These are phyloP conservation scores for Boletus patriciae DNA, from an alignment of 768 basidiomycete species.

Conservation along the genomic window DNA sequence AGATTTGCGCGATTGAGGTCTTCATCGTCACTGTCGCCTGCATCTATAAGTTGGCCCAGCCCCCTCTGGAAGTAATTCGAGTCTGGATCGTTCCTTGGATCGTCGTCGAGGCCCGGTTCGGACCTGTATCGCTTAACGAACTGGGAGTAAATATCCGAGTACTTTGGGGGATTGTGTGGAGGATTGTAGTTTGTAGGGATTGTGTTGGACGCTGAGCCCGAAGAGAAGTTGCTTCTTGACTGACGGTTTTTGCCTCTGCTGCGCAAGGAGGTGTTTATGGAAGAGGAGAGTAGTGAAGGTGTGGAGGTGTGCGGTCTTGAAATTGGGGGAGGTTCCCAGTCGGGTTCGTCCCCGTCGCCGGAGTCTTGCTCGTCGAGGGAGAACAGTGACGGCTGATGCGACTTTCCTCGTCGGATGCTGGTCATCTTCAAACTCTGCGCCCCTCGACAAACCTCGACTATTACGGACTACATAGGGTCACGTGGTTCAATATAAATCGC, in stretches of 20 bases:
- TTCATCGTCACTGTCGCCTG: slow-evolving; percentile 77
- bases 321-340: slow-evolving; percentile 43
- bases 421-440: slow-evolving; percentile 14
- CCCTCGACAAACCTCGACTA: background rate
- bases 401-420: slow-evolving; percentile 25
- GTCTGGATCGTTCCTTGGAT: slow-evolving; percentile 79
- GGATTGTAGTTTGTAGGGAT: slow-evolving; percentile 32
- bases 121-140: slow-evolving; percentile 77
- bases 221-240: slow-evolving; percentile 31
- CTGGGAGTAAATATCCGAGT: slow-evolving; percentile 73
- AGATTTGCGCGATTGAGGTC: slow-evolving; percentile 47
- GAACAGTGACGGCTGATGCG: slow-evolving; percentile 67
- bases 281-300: slow-evolving; percentile 26
- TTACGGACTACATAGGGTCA: slow-evolving; percentile 1
- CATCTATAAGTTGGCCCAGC: slow-evolving; percentile 64
- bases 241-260: slow-evolving; percentile 35
- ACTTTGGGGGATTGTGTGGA: slow-evolving; percentile 36
- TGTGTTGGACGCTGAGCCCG: slow-evolving; percentile 27
- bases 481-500: slow-evolving; percentile 3
- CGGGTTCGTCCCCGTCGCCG: slow-evolving; percentile 45
- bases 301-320: slow-evolving; percentile 24
- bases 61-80: slow-evolving; percentile 78
- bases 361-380: slow-evolving; percentile 59
- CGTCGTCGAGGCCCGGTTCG: slow-evolving; percentile 59
- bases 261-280: slow-evolving; percentile 31